These are phyloP conservation scores for Dothistroma septosporum DNA, from an alignment of 2,329 filamentous ascomycete genomes.

Conservation along the genomic window DNA sequence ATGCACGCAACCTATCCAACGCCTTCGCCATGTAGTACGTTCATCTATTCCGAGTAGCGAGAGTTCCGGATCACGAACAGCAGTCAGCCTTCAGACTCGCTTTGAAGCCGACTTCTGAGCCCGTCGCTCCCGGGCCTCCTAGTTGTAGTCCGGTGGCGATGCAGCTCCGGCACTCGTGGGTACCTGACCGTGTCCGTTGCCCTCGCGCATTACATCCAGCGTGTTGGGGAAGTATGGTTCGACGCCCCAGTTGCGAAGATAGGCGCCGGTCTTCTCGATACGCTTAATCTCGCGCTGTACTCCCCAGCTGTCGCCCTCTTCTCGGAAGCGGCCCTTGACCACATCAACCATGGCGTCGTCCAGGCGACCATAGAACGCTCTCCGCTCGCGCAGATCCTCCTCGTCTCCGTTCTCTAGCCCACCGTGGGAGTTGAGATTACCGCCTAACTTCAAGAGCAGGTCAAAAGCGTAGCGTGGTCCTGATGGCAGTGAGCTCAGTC, in stretches of 20 bases:
- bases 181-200: conserved; percentile 19
- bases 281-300: conserved; percentile 52
- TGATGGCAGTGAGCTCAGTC: conserved; percentile 46
- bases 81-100: too few species aligned
- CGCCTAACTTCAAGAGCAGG: conserved; percentile 52
- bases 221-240: conserved; percentile 53
- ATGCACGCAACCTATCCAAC: neutral
- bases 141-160: conserved; percentile 7
- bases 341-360: conserved; percentile 52
- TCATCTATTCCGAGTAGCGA: neutral
- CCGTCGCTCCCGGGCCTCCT: neutral
- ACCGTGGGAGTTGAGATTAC: conserved; percentile 54
- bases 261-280: conserved; percentile 53
- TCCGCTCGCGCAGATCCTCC: conserved; percentile 46
- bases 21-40: neutral
- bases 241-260: conserved; percentile 50
- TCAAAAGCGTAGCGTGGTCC: conserved; percentile 51
- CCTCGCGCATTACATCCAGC: conserved; percentile 46
- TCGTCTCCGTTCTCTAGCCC: conserved; percentile 48
- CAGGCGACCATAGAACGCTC: conserved; percentile 48
- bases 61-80: neutral
- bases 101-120: too few species aligned
- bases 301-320: conserved; percentile 51
- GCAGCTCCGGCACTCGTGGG: conserved; percentile 1
- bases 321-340: conserved; percentile 46